Percentiles rank a stretch among this genome's conserved stretches.
These are phyloP conservation scores for Nannizziopsis barbatae DNA, from an alignment of 2,329 filamentous ascomycete genomes.

Conservation along the genomic window DNA sequence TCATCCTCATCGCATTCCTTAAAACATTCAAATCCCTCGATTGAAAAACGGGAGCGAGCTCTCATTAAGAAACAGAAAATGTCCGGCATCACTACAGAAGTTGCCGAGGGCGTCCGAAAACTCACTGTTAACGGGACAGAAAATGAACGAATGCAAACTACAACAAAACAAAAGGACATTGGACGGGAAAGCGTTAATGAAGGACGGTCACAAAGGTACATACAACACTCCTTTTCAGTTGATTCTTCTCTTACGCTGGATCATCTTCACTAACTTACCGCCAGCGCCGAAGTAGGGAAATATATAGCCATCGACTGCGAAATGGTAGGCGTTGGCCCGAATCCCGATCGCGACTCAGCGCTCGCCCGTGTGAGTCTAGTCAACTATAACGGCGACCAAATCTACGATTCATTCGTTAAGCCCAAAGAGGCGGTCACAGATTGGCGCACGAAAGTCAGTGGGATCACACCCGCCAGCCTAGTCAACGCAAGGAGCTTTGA, in stretches of 20 bases:
- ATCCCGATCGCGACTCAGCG: slow-evolving; percentile 56
- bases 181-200: slow-evolving; percentile 47
- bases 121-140: slow-evolving; percentile 4
- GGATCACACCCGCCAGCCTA: slow-evolving; percentile 66
- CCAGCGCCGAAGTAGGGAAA: slow-evolving; percentile 63
- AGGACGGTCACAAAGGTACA: slow-evolving; percentile 43
- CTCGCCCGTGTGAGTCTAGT: slow-evolving; percentile 82
- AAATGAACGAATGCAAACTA: neutral
- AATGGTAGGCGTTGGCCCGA: slow-evolving; percentile 74
- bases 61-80: slow-evolving; percentile 10
- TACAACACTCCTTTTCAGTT: slow-evolving; percentile 9
- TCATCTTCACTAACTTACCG: slow-evolving; percentile 8
- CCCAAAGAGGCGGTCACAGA: slow-evolving; percentile 71
- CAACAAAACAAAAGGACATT: neutral
- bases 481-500: slow-evolving; percentile 57
- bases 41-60: slow-evolving; percentile 5
- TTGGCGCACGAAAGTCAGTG: slow-evolving; percentile 79
- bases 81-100: neutral
- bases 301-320: slow-evolving; percentile 93
- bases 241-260: slow-evolving; percentile 1
- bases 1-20: slow-evolving; percentile 1
- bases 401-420: slow-evolving; percentile 88
- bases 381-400: slow-evolving; percentile 82
- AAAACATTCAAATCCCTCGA: neutral
- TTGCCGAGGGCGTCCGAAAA: slow-evolving; percentile 4